phyloP scores from a whole-genome alignment of 495 filamentous ascomycete species.

The Viridothelium virens region DNA sequence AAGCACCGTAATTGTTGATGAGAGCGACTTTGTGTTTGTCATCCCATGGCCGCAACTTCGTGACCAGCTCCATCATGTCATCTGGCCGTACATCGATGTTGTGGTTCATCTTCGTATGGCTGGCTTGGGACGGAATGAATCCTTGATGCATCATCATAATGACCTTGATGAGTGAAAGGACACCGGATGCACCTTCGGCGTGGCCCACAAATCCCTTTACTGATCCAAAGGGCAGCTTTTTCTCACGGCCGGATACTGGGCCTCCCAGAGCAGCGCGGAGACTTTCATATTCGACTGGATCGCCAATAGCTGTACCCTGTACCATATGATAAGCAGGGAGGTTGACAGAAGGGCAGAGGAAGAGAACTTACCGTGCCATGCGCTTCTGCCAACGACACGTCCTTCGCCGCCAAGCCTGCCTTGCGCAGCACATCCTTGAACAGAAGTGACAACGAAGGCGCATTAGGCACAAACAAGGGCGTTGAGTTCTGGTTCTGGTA shows the following conservation, averaged over 20 bases:
- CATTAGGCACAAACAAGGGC: conserved; percentile 30
- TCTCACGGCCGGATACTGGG: background rate
- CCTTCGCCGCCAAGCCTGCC: background rate
- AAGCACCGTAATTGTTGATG: conserved; percentile 8
- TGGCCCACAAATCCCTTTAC: background rate
- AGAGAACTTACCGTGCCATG: background rate
- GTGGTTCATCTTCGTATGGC: conserved; percentile 28
- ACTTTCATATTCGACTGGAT: conserved; percentile 5
- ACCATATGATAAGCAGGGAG: background rate
- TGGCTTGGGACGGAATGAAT: conserved; percentile 31
- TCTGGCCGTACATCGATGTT: background rate
- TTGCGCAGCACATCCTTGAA: background rate
- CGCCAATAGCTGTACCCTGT: conserved; percentile 6
- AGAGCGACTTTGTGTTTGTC: background rate
- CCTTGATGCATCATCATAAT: conserved; percentile 10
- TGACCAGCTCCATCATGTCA: background rate
- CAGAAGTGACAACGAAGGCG: conserved; percentile 13
- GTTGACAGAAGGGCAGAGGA: background rate
- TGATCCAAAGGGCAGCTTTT: background rate
- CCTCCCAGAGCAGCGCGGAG: background rate
- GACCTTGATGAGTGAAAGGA: background rate
- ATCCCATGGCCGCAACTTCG: background rate
- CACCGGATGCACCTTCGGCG: background rate
- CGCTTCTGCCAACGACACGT: background rate
- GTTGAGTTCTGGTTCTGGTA: conserved; percentile 30